A percentile compares a stretch with the other conserved stretches of the same genome.
These are phyloP conservation scores for Fusarium gaditjirri DNA, from an alignment of 2,329 filamentous ascomycete species.

Conservation along the genomic window DNA sequence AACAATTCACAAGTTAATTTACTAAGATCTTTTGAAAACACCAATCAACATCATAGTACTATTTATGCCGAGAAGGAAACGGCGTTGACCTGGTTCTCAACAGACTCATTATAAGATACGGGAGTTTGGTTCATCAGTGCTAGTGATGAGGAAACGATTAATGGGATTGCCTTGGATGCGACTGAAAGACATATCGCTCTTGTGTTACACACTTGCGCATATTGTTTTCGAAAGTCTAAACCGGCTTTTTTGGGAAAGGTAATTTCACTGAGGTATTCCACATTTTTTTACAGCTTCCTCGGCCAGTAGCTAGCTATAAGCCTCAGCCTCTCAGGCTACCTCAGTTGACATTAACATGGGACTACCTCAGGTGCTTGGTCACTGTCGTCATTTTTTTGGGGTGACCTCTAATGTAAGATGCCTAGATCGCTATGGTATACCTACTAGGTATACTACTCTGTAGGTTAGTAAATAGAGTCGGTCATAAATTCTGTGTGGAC, in stretches of 20 bases:
- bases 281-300: not conserved
- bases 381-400: slow-evolving; percentile 1
- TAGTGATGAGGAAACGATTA: slow-evolving; percentile 1
- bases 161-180: not conserved
- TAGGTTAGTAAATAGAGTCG: not conserved
- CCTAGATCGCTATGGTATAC: not conserved
- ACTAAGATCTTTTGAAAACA: not conserved
- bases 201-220: not conserved
- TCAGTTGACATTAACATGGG: not conserved
- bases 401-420: slow-evolving; percentile 12
- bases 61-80: not conserved
- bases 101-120: not conserved
- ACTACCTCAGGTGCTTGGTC: not conserved
- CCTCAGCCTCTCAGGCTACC: not conserved
- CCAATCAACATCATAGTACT: not conserved
- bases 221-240: not conserved
- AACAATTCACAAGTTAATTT: not conserved
- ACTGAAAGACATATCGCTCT: not conserved
- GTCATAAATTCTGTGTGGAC: not conserved
- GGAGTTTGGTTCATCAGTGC: not conserved
- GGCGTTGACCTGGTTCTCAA: not conserved
- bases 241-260: not conserved
- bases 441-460: no score
- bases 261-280: not conserved
- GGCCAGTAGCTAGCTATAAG: slow-evolving; percentile 9